Evolutionary conservation across 164 flowering plant species (phyloP).

Genomic region (Sedum album): DNA sequence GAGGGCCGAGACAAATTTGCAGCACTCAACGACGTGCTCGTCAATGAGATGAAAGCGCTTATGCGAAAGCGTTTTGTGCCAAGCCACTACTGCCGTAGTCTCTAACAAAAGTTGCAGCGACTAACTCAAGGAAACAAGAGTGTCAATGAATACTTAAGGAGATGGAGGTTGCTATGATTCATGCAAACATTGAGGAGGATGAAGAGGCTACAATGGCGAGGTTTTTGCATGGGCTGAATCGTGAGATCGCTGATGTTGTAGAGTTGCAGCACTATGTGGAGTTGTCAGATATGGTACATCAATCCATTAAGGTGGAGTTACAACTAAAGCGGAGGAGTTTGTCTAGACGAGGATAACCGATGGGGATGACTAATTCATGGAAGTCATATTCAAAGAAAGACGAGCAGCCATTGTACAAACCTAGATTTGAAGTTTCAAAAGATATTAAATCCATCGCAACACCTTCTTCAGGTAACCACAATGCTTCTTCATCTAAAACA

Average conservation of each 20-base stretch:
- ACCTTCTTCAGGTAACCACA: background rate
- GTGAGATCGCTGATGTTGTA: background rate
- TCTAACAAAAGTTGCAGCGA: conserved; percentile 4
- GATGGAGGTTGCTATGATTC: conserved; percentile 13
- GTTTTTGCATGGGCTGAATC: conserved; percentile 8
- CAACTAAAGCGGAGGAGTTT: conserved; percentile 1
- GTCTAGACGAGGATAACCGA: background rate
- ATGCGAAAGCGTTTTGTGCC: conserved; percentile 1
- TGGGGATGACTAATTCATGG: background rate
- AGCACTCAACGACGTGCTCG: no score
- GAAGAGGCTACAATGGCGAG: conserved; percentile 12
- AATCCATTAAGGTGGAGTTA: conserved; percentile 8
- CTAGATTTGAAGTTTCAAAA: background rate
- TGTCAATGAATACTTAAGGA: conserved; percentile 15
- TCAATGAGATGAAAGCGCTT: background rate
- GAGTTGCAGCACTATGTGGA: conserved; percentile 13
- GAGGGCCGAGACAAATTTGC: no score
- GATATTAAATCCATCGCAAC: background rate
- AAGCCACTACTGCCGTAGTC: no score
- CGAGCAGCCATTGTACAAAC: background rate
- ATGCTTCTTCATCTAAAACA: background rate
- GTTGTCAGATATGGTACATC: conserved; percentile 10
- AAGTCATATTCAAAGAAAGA: background rate
- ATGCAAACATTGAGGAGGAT: conserved; percentile 13
- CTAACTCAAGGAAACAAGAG: conserved; percentile 7